Evolutionary conservation across 2,329 filamentous ascomycete species (phyloP).

Genomic region (Trichoderma arundinaceum): DNA sequence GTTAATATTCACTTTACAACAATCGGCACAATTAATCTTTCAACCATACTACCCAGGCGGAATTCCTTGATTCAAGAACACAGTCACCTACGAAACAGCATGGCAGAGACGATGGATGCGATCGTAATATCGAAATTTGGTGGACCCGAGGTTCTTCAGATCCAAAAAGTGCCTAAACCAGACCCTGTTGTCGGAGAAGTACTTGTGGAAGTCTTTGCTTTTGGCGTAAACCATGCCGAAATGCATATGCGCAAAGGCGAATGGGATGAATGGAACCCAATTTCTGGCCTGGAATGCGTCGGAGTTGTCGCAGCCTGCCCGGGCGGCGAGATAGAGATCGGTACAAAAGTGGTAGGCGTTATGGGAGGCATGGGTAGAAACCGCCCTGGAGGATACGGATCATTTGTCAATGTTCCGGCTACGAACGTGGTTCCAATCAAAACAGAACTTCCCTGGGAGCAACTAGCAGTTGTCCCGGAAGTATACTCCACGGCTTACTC

Average conservation of each 20-base stretch:
- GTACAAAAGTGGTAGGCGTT: slow-evolving; percentile 45
- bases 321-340: slow-evolving; percentile 41
- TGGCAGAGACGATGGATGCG: slow-evolving; percentile 23
- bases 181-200: slow-evolving; percentile 39
- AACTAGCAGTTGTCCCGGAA: slow-evolving; percentile 24
- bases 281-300: slow-evolving; percentile 51
- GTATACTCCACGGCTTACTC: slow-evolving; percentile 27
- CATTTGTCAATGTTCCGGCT: slow-evolving; percentile 33
- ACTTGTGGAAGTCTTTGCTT: slow-evolving; percentile 47
- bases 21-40: no score
- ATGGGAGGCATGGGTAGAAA: slow-evolving; percentile 53
- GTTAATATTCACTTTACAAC: no score
- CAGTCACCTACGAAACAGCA: not conserved
- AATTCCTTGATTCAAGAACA: no score
- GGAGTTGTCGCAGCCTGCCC: slow-evolving; percentile 48
- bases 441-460: slow-evolving; percentile 24
- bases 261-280: slow-evolving; percentile 48
- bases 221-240: slow-evolving; percentile 53
- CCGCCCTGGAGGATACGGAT: slow-evolving; percentile 47
- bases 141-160: slow-evolving; percentile 14
- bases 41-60: no score
- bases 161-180: slow-evolving; percentile 23
- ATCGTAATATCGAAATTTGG: slow-evolving; percentile 28
- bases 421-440: slow-evolving; percentile 20
- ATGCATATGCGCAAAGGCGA: slow-evolving; percentile 54